phyloP scores from a whole-genome alignment of 1,139 yeast species.

The Lodderomyces jiufengensis region DNA sequence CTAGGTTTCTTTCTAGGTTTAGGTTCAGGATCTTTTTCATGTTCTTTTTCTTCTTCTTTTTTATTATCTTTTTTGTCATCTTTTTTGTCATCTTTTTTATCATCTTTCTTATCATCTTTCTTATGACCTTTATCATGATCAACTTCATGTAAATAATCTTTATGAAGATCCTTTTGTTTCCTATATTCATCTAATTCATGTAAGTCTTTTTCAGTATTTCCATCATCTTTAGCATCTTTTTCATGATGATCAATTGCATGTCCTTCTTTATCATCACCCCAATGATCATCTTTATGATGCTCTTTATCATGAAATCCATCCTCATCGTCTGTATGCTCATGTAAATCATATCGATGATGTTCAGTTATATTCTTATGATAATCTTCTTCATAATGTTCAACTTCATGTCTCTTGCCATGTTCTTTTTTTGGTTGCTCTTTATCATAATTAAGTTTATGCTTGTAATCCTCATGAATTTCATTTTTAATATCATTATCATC shows the following conservation, averaged over 20 bases:
- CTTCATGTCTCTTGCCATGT: conserved; percentile 3
- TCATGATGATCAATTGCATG: background rate
- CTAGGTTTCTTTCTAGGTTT: background rate
- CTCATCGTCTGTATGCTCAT: background rate
- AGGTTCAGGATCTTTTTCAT: conserved; percentile 1
- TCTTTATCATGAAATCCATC: conserved; percentile 3
- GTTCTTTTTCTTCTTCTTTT: conserved; percentile 2
- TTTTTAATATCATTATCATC: conserved; percentile 1
- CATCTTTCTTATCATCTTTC: conserved; percentile 1
- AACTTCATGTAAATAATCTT: conserved; percentile 1
- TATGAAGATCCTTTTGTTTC: conserved; percentile 2
- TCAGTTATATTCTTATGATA: background rate
- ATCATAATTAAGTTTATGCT: conserved; percentile 1
- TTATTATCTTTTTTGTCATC: conserved; percentile 4
- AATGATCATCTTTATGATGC: conserved; percentile 1
- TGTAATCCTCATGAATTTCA: conserved; percentile 1
- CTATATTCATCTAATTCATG: conserved; percentile 3
- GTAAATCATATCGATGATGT: background rate
- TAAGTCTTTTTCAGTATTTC: conserved; percentile 1
- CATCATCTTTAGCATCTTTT: background rate
- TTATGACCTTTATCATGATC: conserved; percentile 3
- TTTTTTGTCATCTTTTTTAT: conserved; percentile 5
- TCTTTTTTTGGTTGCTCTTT: conserved; percentile 1
- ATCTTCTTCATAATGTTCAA: conserved; percentile 1
- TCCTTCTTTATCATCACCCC: background rate